Conservation (phyloP, 169 alveolate species). For the Plasmodium sp. region DNA sequence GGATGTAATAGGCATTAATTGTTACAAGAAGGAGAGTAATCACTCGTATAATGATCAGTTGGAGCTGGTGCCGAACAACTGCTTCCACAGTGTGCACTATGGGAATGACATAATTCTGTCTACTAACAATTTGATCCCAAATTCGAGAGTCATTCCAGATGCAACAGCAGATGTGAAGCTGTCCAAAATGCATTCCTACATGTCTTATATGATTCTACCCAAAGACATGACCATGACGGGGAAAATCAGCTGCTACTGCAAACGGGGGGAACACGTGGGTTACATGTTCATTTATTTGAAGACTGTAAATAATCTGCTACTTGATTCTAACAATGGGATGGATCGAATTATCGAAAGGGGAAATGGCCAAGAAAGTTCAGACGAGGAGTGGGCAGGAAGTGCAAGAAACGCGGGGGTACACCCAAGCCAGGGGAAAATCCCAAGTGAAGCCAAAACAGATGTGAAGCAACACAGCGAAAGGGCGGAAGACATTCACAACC, state of each 20-base stretch:
- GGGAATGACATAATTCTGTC: constrained; percentile 10
- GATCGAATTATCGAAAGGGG: not conserved
- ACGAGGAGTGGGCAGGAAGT: not conserved
- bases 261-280: constrained; percentile 14
- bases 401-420: not conserved
- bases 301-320: not conserved
- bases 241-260: constrained; percentile 28
- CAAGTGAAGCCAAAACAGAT: not conserved
- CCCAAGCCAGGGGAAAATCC: not conserved
- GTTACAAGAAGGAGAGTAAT: constrained; percentile 32
- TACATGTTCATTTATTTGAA: constrained; percentile 26
- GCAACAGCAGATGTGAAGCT: constrained; percentile 16
- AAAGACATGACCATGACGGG: constrained; percentile 6
- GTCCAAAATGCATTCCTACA: constrained; percentile 34
- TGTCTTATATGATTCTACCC: constrained; percentile 39
- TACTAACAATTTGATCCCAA: constrained; percentile 48
- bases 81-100: constrained; percentile 50
- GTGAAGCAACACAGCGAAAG: not conserved
- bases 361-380: not conserved
- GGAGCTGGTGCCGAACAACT: constrained; percentile 22
- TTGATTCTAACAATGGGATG: not conserved
- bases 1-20: constrained; percentile 51
- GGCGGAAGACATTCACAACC: not conserved
- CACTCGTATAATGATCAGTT: not conserved
- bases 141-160: constrained; percentile 68